These are phyloP conservation scores for Wickerhamomyces pijperi DNA, from an alignment of 805 yeast species.

Conservation along the genomic window DNA sequence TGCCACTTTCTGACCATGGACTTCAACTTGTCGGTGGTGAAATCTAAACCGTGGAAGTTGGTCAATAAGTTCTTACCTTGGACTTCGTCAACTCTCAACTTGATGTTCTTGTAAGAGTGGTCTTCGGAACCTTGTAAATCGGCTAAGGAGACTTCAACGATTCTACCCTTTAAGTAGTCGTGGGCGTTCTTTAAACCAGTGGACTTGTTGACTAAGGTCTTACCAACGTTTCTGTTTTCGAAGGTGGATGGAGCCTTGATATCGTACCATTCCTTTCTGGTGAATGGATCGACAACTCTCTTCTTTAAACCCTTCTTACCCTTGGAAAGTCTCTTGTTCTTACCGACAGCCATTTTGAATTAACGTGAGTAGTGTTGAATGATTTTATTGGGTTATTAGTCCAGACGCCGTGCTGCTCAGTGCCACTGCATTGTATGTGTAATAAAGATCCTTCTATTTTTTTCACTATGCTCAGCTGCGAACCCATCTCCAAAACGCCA, in stretches of 20 bases:
- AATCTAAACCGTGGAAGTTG: slow-evolving; percentile 98
- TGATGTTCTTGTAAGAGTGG: slow-evolving; percentile 95
- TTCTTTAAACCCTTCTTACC: slow-evolving; percentile 97
- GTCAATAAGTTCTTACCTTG: slow-evolving; percentile 98
- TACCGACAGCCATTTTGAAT: slow-evolving; percentile 61
- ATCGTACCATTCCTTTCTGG: slow-evolving; percentile 98
- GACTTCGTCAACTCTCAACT: slow-evolving; percentile 97
- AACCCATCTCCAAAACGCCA: no score
- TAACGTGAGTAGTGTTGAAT: no score
- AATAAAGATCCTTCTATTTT: slow-evolving; percentile 1
- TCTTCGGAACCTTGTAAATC: slow-evolving; percentile 98
- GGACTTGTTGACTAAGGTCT: slow-evolving; percentile 96
- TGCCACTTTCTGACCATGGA: slow-evolving; percentile 97
- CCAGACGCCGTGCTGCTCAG: slow-evolving; percentile 1
- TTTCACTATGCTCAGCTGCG: background rate
- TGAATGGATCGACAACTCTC: slow-evolving; percentile 97
- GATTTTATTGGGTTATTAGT: slow-evolving; percentile 1
- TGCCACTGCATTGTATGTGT: slow-evolving; percentile 6
- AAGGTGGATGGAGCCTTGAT: slow-evolving; percentile 98
- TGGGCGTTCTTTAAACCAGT: slow-evolving; percentile 97
- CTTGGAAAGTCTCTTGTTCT: slow-evolving; percentile 71
- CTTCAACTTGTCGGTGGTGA: slow-evolving; percentile 92
- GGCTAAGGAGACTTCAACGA: slow-evolving; percentile 90
- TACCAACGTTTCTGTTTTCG: slow-evolving; percentile 97
- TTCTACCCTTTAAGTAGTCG: slow-evolving; percentile 97